Conservation (phyloP, 441 rosid genomes). For the Gossypium gossypioides region DNA sequence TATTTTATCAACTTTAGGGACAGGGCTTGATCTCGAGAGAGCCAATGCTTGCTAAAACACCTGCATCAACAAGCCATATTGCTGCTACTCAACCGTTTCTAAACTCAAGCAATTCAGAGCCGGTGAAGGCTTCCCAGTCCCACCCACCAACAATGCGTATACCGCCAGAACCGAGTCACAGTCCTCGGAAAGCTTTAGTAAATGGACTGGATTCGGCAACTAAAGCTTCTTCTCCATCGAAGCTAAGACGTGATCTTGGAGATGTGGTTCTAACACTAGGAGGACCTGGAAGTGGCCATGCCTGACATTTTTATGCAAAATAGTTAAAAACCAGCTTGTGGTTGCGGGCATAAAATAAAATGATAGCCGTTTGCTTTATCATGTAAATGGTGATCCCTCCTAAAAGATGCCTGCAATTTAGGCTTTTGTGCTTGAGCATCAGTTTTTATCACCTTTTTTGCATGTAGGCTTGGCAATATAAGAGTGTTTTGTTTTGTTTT, state of each 20-base stretch:
- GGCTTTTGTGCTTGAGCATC: no score
- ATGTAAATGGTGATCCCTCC: no score
- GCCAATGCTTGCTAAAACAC: slow-evolving; percentile 21
- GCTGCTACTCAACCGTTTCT: slow-evolving; percentile 18
- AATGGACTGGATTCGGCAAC: neutral
- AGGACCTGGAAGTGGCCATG: slow-evolving; percentile 41
- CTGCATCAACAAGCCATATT: slow-evolving; percentile 18
- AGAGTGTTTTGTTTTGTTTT: neutral
- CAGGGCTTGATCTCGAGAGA: slow-evolving; percentile 23
- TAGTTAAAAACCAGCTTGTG: neutral
- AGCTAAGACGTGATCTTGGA: slow-evolving; percentile 45
- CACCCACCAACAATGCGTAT: slow-evolving; percentile 9
- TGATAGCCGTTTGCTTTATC: neutral
- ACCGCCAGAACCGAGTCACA: slow-evolving; percentile 16
- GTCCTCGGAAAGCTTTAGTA: slow-evolving; percentile 3
- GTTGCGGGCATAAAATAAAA: neutral
- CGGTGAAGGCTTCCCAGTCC: slow-evolving; percentile 18
- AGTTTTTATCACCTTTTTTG: neutral
- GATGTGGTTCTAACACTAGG: slow-evolving; percentile 64
- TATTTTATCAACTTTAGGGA: slow-evolving; percentile 24
- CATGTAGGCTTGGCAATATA: neutral
- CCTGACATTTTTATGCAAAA: slow-evolving; percentile 5
- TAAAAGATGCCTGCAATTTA: no score
- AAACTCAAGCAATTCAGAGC: slow-evolving; percentile 16
- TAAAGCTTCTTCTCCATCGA: slow-evolving; percentile 24